Evolutionary conservation across 352 stramenopile genomes (phyloP), one percentile per base, ranked within the genome.

Genomic region (Phytopythium litorale): DNA sequence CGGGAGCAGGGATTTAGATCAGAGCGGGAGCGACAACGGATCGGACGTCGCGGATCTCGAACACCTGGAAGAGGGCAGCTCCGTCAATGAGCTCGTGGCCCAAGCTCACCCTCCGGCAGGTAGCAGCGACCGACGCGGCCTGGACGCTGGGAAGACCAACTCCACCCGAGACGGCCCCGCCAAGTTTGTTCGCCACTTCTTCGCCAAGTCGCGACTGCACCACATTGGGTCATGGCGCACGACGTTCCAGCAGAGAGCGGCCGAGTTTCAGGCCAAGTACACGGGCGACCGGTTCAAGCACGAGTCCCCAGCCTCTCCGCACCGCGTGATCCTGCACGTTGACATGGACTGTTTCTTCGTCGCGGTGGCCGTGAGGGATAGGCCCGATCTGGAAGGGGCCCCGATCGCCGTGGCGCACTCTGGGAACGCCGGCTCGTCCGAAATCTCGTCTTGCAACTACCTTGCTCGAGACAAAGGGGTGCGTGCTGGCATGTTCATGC

Each of bases 321-420:
- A 89, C 19, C 84, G 92, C 1, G 93, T 96, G 45, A 93, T 99
- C 45, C 71, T 98, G 54, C 96, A 99, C 57, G 86, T 99, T 0
- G 96, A 99, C 71, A 98, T 99, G 96, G 96, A 99, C 72, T 98
- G 91, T 60, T 99, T 99, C 76, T 99, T 99, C 70, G 96, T 96
- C 4, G 78, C 88, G 12, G 96, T 99, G 9, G 90, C 85, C 15
- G 72, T 98, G 23, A 67, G 84, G 32, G 91, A 90, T 12, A 88
- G 81, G 56, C 89, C 93, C 1, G 76, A 93, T 37, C 72, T 85
- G 35, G 56, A 82, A 35, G 70, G 79, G 11, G 71, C 91, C 11
- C 92, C 96, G 1, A 88, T 99, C 7, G 94, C 91, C 15, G 91
- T 99, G 19, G 94, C 91, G 15, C 92, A 98, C 65, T 96, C 82